Percentiles rank a stretch among this genome's conserved stretches.
These are phyloP conservation scores for Syzygium aqueum DNA, from an alignment of 345 rosid genomes.

Conservation along the genomic window DNA sequence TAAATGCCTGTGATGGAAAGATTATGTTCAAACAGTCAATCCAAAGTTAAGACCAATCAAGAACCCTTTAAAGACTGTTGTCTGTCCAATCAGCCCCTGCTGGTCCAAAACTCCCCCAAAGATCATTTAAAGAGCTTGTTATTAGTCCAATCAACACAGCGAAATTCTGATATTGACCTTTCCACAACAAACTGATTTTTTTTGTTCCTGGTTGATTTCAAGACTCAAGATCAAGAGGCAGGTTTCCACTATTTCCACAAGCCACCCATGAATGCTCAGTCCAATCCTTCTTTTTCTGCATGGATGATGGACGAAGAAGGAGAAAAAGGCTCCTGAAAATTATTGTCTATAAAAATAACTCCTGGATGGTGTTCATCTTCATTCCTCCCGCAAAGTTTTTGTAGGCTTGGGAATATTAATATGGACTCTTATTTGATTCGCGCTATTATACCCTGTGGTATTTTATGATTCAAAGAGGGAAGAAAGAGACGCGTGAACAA, in stretches of 20 bases:
- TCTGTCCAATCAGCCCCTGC: background rate
- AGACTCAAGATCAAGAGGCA: background rate
- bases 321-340: background rate
- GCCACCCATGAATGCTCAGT: background rate
- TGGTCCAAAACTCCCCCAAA: background rate
- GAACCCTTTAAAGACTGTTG: background rate
- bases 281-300: background rate
- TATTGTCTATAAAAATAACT: background rate
- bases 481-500: background rate
- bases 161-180: background rate
- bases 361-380: background rate
- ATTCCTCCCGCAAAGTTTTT: background rate
- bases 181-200: background rate
- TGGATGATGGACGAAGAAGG: background rate
- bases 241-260: background rate
- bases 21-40: background rate
- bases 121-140: background rate
- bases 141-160: background rate
- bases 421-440: background rate
- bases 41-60: background rate
- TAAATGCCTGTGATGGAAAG: background rate
- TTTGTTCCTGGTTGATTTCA: background rate
- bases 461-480: background rate
- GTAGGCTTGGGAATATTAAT: background rate
- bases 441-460: background rate